Conservation (phyloP, 495 filamentous ascomycete species). For the Penicillium soppii region DNA sequence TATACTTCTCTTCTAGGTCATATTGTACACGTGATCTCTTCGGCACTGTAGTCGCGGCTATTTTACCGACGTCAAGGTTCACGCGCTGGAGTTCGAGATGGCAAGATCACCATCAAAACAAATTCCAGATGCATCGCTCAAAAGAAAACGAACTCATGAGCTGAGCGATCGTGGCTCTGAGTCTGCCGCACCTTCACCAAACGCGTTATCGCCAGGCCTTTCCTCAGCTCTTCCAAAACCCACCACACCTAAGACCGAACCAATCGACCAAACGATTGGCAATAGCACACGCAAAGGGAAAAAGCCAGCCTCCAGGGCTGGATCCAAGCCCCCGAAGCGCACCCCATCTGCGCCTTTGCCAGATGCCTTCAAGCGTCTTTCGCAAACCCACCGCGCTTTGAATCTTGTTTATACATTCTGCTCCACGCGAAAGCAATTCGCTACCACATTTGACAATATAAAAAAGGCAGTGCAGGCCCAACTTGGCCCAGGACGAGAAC, state of each 20-base stretch:
- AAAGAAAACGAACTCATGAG: conserved; percentile 23
- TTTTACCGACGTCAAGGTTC: neutral
- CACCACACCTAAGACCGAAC: neutral
- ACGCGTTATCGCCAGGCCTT: conserved; percentile 19
- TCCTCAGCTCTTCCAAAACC: neutral
- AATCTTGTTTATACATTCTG: conserved; percentile 95
- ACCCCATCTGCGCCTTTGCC: conserved; percentile 65
- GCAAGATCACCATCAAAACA: conserved; percentile 6
- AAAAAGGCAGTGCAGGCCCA: conserved; percentile 81
- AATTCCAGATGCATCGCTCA: conserved; percentile 1
- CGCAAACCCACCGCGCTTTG: conserved; percentile 76
- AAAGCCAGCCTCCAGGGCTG: conserved; percentile 5
- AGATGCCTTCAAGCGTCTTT: conserved; percentile 65
- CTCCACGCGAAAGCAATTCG: conserved; percentile 85
- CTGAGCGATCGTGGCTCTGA: neutral
- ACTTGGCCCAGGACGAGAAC: conserved; percentile 56
- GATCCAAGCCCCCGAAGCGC: conserved; percentile 19
- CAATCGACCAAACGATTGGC: conserved; percentile 2
- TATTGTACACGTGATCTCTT: too few species aligned
- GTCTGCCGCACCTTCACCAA: neutral
- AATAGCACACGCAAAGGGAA: conserved; percentile 4
- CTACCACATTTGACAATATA: conserved; percentile 87
- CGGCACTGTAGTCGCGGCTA: too few species aligned
- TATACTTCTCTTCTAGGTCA: too few species aligned
- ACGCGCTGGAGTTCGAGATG: conserved; percentile 29